These are phyloP conservation scores for Aschersonia sp. DNA, from an alignment of 2,329 filamentous ascomycete species.

Conservation along the genomic window DNA sequence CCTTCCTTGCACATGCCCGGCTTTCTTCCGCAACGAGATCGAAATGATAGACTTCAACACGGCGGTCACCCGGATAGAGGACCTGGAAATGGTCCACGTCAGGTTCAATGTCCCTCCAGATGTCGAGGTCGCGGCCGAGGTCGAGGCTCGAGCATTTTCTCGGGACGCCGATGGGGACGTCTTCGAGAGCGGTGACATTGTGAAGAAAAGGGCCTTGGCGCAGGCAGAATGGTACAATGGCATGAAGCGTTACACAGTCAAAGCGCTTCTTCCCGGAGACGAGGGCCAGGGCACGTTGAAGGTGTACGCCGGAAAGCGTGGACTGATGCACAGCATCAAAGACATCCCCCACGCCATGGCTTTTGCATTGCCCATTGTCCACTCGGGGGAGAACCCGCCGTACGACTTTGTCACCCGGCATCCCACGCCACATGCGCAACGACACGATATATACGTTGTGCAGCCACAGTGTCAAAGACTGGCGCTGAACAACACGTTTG, in stretches of 20 bases:
- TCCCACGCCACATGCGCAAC: constrained; percentile 92
- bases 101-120: constrained; percentile 79
- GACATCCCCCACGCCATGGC: constrained; percentile 89
- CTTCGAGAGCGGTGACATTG: constrained; percentile 79
- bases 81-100: constrained; percentile 84
- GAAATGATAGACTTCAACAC: constrained; percentile 86
- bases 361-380: constrained; percentile 76
- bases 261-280: constrained; percentile 80
- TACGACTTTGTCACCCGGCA: constrained; percentile 90
- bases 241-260: constrained; percentile 82
- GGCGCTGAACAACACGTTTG: constrained; percentile 92
- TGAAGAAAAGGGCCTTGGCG: constrained; percentile 74
- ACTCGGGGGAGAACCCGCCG: constrained; percentile 81
- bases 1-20: constrained; percentile 70
- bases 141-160: constrained; percentile 69
- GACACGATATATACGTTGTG: constrained; percentile 91
- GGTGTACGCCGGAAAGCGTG: constrained; percentile 84
- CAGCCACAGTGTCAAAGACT: constrained; percentile 85
- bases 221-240: constrained; percentile 86
- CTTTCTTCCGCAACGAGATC: constrained; percentile 71
- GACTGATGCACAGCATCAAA: constrained; percentile 93
- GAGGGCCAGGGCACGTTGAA: constrained; percentile 81
- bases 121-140: constrained; percentile 82
- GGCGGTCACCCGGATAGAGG: constrained; percentile 69
- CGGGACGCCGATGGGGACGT: constrained; percentile 79